Conservation (phyloP, 352 stramenopile genomes). For the Phytophthora citricola region DNA sequence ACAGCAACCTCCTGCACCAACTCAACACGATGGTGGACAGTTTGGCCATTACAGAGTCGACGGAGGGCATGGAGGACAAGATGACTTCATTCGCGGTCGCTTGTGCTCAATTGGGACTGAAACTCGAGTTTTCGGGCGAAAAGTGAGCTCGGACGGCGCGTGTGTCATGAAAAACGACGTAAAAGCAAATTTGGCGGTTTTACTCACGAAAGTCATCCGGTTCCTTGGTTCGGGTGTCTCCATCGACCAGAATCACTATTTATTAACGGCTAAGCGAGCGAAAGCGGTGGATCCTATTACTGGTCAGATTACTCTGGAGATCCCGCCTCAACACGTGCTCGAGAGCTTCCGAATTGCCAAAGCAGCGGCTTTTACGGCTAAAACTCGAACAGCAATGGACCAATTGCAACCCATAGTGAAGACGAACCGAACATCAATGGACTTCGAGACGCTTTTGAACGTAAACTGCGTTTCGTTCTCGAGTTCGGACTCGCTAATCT, state of each 20-base stretch:
- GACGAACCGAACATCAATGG: slow-evolving; percentile 44
- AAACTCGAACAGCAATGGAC: slow-evolving; percentile 53
- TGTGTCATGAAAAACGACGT: slow-evolving; percentile 33
- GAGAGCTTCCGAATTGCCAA: slow-evolving; percentile 58
- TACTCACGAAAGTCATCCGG: slow-evolving; percentile 61
- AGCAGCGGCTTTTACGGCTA: slow-evolving; percentile 45
- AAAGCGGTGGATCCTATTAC: slow-evolving; percentile 44
- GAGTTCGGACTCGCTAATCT: slow-evolving; percentile 69
- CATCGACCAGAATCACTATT: slow-evolving; percentile 74
- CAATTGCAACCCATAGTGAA: slow-evolving; percentile 52
- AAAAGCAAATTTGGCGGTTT: slow-evolving; percentile 51
- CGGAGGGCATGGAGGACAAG: slow-evolving; percentile 68
- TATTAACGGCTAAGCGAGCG: slow-evolving; percentile 42
- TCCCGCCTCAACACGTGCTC: slow-evolving; percentile 51
- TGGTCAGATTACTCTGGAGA: slow-evolving; percentile 51
- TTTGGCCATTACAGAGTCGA: slow-evolving; percentile 62
- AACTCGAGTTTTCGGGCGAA: slow-evolving; percentile 64
- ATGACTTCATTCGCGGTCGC: slow-evolving; percentile 52
- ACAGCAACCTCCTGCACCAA: slow-evolving; percentile 70
- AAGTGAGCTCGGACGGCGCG: slow-evolving; percentile 15
- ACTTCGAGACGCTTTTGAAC: slow-evolving; percentile 60
- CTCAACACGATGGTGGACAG: slow-evolving; percentile 73
- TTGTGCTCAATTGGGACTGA: slow-evolving; percentile 55
- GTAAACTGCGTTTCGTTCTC: slow-evolving; percentile 55
- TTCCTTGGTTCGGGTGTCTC: slow-evolving; percentile 63